A percentile compares a stretch with the other conserved stretches of the same genome.
Evolutionary conservation across 441 rosid genomes (phyloP).

Genomic region (Populus hybrid): DNA sequence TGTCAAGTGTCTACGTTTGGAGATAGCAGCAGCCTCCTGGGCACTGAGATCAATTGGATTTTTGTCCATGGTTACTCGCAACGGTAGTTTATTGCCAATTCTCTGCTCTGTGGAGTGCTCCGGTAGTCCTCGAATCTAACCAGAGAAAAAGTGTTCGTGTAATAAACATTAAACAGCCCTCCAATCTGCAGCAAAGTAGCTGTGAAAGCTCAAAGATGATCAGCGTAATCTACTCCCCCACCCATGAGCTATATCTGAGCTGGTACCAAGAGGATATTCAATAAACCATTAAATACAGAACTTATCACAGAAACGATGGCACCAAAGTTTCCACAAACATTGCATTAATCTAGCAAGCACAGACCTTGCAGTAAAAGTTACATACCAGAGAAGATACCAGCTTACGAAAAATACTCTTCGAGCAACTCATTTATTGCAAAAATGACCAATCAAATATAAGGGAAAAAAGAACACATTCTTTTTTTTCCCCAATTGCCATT

Average conservation of each 20-base stretch:
- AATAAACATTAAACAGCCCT: background rate
- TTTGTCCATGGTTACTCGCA: too few relatives aligned
- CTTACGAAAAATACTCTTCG: background rate
- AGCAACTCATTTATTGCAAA: background rate
- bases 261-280: background rate
- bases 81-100: background rate
- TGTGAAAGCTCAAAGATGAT: background rate
- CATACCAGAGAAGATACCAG: background rate
- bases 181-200: background rate
- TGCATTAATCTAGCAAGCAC: background rate
- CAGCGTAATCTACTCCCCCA: background rate
- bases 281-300: background rate
- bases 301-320: background rate
- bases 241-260: background rate
- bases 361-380: background rate
- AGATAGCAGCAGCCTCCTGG: background rate
- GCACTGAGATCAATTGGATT: background rate
- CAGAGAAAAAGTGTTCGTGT: background rate
- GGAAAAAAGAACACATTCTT: background rate
- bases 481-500: background rate
- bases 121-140: background rate
- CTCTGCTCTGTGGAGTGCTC: background rate
- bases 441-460: background rate
- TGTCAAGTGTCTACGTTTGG: background rate
- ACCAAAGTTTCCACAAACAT: background rate